A percentile compares a stretch with the other conserved stretches of the same genome.
phyloP scores from a whole-genome alignment of 1,284 basidiomycete genomes.

The Cutaneotrichosporon sp. region DNA sequence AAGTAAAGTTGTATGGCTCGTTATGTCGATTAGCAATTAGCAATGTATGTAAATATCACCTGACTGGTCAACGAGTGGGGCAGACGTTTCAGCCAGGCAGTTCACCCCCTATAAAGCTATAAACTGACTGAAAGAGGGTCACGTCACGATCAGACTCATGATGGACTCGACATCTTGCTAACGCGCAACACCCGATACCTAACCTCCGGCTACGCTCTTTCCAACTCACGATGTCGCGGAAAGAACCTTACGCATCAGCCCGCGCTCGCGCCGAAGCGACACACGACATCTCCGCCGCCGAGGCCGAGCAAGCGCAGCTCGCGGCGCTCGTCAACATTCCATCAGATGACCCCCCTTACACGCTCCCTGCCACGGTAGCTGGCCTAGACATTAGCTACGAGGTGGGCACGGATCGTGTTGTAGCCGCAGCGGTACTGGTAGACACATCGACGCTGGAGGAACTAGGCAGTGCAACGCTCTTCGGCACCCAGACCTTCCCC shows the following conservation, averaged over 20 bases:
- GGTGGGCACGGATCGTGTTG: constrained; percentile 8
- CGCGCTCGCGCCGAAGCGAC: neutral
- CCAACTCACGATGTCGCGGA: no score
- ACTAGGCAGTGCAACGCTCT: neutral
- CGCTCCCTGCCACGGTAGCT: neutral
- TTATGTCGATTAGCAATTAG: constrained; percentile 15
- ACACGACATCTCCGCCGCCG: constrained; percentile 8
- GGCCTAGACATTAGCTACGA: constrained; percentile 13
- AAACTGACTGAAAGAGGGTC: no score
- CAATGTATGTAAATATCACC: neutral
- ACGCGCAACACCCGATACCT: no score
- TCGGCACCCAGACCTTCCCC: constrained; percentile 3
- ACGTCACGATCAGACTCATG: no score
- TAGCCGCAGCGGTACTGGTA: constrained; percentile 9
- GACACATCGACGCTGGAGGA: neutral
- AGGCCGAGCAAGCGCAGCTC: constrained; percentile 7
- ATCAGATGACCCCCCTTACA: neutral
- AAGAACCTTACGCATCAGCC: neutral
- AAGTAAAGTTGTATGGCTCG: constrained; percentile 12
- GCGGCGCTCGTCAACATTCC: constrained; percentile 6
- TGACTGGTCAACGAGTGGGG: no score
- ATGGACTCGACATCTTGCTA: no score
- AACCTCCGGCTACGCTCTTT: no score
- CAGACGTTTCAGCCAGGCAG: no score
- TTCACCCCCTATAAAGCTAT: no score